These are phyloP conservation scores for Nothophytophthora sp. DNA, from an alignment of 352 stramenopile genomes.

Conservation along the genomic window DNA sequence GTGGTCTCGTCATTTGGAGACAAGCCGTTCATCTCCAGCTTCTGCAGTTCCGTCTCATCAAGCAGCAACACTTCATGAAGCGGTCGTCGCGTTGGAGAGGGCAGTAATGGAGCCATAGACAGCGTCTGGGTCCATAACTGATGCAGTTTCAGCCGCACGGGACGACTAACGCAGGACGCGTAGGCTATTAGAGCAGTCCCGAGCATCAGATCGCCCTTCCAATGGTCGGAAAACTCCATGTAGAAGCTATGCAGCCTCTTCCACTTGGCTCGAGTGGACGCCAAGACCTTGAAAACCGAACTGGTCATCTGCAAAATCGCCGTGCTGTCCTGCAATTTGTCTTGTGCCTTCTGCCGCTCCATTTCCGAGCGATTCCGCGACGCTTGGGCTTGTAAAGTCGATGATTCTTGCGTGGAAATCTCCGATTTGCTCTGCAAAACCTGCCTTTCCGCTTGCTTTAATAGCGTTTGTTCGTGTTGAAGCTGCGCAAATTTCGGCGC, in stretches of 20 bases:
- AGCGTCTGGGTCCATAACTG: constrained; percentile 40
- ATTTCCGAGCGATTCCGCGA: constrained; percentile 49
- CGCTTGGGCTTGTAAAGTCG: constrained; percentile 32
- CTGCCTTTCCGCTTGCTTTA: constrained; percentile 35
- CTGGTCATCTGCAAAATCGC: constrained; percentile 55
- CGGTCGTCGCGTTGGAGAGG: constrained; percentile 20
- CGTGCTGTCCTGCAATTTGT: constrained; percentile 48
- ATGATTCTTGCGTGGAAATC: constrained; percentile 37
- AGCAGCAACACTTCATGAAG: constrained; percentile 39
- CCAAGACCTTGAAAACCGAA: constrained; percentile 56
- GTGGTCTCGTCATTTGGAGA: constrained; percentile 30
- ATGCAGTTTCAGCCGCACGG: constrained; percentile 22
- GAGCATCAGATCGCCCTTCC: constrained; percentile 65
- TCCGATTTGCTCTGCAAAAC: constrained; percentile 34
- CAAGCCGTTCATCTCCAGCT: constrained; percentile 51
- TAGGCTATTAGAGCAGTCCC: constrained; percentile 57
- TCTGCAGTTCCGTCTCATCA: constrained; percentile 26
- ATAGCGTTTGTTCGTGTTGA: constrained; percentile 42
- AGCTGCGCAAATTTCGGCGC: constrained; percentile 58
- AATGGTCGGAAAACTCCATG: constrained; percentile 37
- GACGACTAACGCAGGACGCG: constrained; percentile 27
- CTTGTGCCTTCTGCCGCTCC: constrained; percentile 49
- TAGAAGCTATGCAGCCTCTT: constrained; percentile 37
- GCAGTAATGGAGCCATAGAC: constrained; percentile 25
- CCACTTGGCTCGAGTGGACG: constrained; percentile 48